Evolutionary conservation across 208 protist species (phyloP).

Genomic region (Acanthamoeba triangularis): DNA sequence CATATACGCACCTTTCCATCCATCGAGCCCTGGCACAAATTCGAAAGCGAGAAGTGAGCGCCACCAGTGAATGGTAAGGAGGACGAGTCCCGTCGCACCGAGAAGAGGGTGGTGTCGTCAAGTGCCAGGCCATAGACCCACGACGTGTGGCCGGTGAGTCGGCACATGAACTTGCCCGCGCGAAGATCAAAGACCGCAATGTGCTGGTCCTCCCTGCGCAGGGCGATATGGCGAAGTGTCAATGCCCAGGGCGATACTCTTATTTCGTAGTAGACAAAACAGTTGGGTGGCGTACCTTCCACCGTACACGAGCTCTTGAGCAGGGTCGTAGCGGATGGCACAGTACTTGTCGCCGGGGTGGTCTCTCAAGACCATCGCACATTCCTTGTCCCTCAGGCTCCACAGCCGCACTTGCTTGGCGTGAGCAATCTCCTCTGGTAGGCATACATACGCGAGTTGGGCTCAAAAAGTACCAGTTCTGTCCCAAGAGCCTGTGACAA

Average conservation of each 20-base stretch:
- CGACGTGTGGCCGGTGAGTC: conserved; percentile 15
- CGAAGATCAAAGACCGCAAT: conserved; percentile 54
- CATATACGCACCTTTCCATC: conserved; percentile 33
- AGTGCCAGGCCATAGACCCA: conserved; percentile 61
- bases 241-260: not conserved
- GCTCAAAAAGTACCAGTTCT: not conserved
- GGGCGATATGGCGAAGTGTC: not conserved
- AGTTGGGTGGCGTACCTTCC: not conserved
- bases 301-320: conserved; percentile 9
- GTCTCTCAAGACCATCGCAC: conserved; percentile 28
- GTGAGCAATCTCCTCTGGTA: not conserved
- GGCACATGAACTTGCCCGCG: conserved; percentile 38
- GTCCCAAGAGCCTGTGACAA: conserved; percentile 55
- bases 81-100: not conserved
- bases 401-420: conserved; percentile 5
- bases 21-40: conserved; percentile 23
- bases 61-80: no score
- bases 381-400: conserved; percentile 9
- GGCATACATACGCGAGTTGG: not conserved
- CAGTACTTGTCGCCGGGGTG: conserved; percentile 30
- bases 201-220: conserved; percentile 42
- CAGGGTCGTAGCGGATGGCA: conserved; percentile 41
- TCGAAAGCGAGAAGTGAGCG: not conserved
- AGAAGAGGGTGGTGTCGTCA: not conserved
- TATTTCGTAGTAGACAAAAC: not conserved